phyloP scores from a whole-genome alignment of 2,329 filamentous ascomycete genomes.

The Pseudofabraea citricarpa region DNA sequence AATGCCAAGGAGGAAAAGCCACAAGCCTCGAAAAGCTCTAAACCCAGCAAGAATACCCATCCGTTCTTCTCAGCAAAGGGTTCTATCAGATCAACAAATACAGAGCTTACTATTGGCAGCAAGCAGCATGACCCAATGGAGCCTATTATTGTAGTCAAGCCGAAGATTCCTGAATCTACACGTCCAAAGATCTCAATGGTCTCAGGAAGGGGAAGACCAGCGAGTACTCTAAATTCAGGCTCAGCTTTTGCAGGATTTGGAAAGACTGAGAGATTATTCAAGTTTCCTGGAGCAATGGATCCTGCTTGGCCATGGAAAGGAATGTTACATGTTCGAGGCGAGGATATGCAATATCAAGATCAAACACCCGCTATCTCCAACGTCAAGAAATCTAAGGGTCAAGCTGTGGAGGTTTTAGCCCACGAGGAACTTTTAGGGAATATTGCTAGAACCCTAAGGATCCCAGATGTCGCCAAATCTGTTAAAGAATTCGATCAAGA shows the following conservation, averaged over 20 bases:
- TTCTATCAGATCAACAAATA: too few species aligned
- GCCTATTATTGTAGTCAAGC: too few species aligned
- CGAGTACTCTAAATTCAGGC: background rate
- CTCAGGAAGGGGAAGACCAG: constrained; percentile 10
- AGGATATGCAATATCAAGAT: background rate
- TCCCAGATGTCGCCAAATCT: constrained; percentile 11
- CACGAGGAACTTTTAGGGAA: constrained; percentile 22
- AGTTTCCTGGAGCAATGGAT: constrained; percentile 60
- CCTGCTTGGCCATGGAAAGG: constrained; percentile 68
- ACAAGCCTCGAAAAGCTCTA: too few species aligned
- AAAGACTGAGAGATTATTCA: constrained; percentile 33
- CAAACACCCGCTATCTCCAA: background rate
- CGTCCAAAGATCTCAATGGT: constrained; percentile 2
- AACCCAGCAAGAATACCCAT: too few species aligned
- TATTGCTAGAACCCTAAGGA: constrained; percentile 15
- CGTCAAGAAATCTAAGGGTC: constrained; percentile 24
- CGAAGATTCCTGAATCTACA: too few species aligned
- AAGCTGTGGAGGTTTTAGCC: constrained; percentile 16
- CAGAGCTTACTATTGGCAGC: too few species aligned
- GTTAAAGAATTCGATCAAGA: constrained; percentile 22
- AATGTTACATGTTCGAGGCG: constrained; percentile 58
- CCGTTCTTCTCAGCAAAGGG: constrained; percentile 70
- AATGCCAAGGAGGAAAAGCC: too few species aligned
- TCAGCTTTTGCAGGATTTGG: constrained; percentile 18
- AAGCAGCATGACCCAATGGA: too few species aligned